phyloP scores from a whole-genome alignment of 2,329 filamentous ascomycete genomes.

The Onygenales sp. region DNA sequence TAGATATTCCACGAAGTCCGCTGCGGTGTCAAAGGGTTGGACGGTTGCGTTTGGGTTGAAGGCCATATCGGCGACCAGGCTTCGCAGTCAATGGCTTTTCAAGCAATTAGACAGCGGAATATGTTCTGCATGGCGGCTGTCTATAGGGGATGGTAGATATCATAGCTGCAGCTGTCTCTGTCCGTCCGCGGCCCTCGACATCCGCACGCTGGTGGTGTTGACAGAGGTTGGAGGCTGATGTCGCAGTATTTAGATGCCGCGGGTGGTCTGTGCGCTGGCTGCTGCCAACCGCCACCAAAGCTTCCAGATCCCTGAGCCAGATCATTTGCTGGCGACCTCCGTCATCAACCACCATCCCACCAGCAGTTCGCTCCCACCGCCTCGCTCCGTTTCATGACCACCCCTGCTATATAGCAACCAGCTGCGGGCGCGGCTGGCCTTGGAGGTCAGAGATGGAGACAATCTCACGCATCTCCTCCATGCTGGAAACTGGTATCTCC shows the following conservation, averaged over 20 bases:
- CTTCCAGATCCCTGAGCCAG: background rate
- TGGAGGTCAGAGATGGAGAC: constrained; percentile 66
- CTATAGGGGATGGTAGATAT: background rate
- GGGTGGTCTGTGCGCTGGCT: background rate
- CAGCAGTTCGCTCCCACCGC: background rate
- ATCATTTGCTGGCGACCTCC: background rate
- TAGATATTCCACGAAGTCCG: constrained; percentile 53
- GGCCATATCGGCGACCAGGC: background rate
- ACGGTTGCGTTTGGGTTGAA: constrained; percentile 12
- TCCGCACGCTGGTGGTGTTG: background rate
- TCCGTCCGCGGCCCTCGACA: background rate
- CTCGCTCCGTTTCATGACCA: background rate
- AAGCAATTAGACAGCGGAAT: background rate
- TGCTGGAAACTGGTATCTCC: constrained; percentile 78
- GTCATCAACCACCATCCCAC: background rate
- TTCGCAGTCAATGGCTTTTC: background rate
- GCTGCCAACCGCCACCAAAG: background rate
- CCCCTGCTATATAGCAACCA: background rate
- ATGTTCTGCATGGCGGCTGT: background rate
- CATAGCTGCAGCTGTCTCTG: background rate
- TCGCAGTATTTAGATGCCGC: background rate
- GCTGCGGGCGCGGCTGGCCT: background rate
- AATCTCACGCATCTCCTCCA: constrained; percentile 81
- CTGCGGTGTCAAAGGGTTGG: constrained; percentile 42
- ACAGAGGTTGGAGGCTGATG: background rate